A percentile compares a stretch with the other conserved stretches of the same genome.
Conservation (phyloP, 192 early-diverging fungal genomes). For the Phycomyces blakesleeanus region DNA sequence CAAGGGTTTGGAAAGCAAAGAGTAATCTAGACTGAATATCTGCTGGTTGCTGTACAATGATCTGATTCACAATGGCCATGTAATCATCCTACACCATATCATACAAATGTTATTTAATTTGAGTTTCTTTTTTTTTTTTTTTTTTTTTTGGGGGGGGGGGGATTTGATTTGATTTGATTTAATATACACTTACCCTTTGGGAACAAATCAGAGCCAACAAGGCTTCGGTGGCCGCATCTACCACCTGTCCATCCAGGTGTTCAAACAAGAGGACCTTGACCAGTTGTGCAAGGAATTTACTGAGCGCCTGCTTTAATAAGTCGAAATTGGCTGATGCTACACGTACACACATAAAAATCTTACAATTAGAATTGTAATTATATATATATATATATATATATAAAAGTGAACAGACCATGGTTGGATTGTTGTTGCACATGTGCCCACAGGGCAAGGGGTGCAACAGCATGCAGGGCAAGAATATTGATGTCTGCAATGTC, state of each 20-base stretch:
- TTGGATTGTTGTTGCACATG: constrained; percentile 40
- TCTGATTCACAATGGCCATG: constrained; percentile 43
- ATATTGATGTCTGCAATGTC: constrained; percentile 57
- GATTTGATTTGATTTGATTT: not conserved
- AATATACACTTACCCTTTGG: constrained; percentile 34
- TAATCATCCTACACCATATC: constrained; percentile 38
- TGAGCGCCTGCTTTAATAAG: constrained; percentile 38
- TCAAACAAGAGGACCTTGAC: constrained; percentile 60
- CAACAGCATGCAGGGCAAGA: constrained; percentile 60
- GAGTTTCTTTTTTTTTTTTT: no score
- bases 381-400: not conserved
- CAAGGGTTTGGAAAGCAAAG: constrained; percentile 43
- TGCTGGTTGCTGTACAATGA: constrained; percentile 47
- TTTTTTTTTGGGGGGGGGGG: no score
- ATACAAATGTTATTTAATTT: no score
- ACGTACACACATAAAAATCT: no score
- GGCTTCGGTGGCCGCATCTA: constrained; percentile 58
- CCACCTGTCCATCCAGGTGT: constrained; percentile 56
- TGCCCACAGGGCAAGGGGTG: constrained; percentile 51
- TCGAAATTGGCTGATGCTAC: constrained; percentile 26
- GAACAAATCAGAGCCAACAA: constrained; percentile 55
- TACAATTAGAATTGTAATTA: constrained; percentile 2
- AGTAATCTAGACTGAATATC: constrained; percentile 40
- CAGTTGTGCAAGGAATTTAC: constrained; percentile 48
- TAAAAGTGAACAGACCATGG: constrained; percentile 24